Percentiles rank a stretch among this genome's conserved stretches.
phyloP scores from a whole-genome alignment of 805 yeast species.

The Starmerella geochares region DNA sequence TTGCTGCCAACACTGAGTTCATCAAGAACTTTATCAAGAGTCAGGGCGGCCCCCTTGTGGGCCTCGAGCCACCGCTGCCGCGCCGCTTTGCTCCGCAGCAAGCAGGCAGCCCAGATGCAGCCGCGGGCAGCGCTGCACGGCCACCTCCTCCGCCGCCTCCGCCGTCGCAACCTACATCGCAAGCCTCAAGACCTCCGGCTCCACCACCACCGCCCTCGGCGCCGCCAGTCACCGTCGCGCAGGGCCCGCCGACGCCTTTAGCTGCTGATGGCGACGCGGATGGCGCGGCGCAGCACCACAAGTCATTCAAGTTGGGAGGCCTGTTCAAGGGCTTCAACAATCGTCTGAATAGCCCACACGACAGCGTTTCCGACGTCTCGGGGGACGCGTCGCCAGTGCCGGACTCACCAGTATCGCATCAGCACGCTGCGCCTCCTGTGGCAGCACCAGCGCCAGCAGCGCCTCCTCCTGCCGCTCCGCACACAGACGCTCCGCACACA shows the following conservation, averaged over 20 bases:
- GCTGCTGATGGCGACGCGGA: constrained; percentile 7
- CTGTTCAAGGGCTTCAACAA: constrained; percentile 13
- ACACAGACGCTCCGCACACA: constrained; percentile 8
- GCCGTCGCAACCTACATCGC: not conserved
- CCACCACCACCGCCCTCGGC: constrained; percentile 13
- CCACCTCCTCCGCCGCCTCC: constrained; percentile 31
- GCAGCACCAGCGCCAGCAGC: constrained; percentile 10
- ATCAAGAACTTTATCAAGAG: constrained; percentile 66
- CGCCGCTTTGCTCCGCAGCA: constrained; percentile 36
- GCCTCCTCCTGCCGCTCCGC: constrained; percentile 11
- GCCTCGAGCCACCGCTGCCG: constrained; percentile 77
- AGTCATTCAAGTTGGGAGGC: constrained; percentile 15
- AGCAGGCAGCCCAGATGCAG: constrained; percentile 11
- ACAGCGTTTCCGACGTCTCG: constrained; percentile 11
- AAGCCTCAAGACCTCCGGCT: not conserved
- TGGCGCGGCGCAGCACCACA: constrained; percentile 9
- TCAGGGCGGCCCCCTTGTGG: constrained; percentile 71
- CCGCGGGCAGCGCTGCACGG: constrained; percentile 1
- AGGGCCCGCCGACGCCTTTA: constrained; percentile 1
- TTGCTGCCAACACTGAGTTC: constrained; percentile 73
- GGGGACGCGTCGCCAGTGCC: constrained; percentile 20
- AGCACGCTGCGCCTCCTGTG: constrained; percentile 3
- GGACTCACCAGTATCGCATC: constrained; percentile 15
- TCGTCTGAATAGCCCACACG: not conserved
- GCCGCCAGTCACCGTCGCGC: too few relatives aligned